Base-by-base conservation (phyloP, 495 filamentous ascomycete genomes). In the Hyaloscypha variabilis region DNA sequence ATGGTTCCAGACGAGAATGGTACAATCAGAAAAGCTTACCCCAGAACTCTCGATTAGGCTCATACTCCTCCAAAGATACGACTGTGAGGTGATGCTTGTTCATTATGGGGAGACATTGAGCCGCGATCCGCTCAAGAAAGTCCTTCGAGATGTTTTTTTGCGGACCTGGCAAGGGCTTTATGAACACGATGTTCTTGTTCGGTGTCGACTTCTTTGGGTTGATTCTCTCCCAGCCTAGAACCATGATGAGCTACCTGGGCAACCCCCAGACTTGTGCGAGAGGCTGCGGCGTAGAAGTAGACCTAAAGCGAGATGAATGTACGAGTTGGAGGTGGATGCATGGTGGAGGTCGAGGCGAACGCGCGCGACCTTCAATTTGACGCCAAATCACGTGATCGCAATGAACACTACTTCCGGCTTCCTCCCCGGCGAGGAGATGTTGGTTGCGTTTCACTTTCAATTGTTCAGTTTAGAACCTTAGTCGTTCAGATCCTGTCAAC, bases 21-120 rank as follows among this genome's bases (percentile, higher is more conserved):
- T 28, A 60, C 29, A 24, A 29, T 34, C 6, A 17, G 8, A n/a
- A n/a, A 51, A 19, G 17, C 51, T 19, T 59, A 69, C 69, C 69
- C 69, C 67, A 72, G 70, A 94, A 94, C 69, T 94, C 91, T 11
- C 72, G 69, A 72, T 93, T 94, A 6, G 87, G 83, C 31, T 86
- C 83, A 73, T 90, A 90, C 72, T 94, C 91, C 72, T 94, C 91
- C 10, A 94, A 82, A 1, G 90, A 82, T 77, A 84, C 89, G 62
- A 94, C 85, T 21, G 82, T 80, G 57, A 94, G 77, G 69, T 86
- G 81, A 69, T 92, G 76, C 25, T 82, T 76, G 69, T 82, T 86
- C 91, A 93, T 94, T 65, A 94, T 82, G 1, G 90, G 90, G 60
- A 86, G 77, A 71, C 88, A 90, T 76, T 92, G 89, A 23, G 91